These are phyloP conservation scores for Fusarium mundagurra DNA, from an alignment of 2,329 filamentous ascomycete genomes.

Conservation along the genomic window DNA sequence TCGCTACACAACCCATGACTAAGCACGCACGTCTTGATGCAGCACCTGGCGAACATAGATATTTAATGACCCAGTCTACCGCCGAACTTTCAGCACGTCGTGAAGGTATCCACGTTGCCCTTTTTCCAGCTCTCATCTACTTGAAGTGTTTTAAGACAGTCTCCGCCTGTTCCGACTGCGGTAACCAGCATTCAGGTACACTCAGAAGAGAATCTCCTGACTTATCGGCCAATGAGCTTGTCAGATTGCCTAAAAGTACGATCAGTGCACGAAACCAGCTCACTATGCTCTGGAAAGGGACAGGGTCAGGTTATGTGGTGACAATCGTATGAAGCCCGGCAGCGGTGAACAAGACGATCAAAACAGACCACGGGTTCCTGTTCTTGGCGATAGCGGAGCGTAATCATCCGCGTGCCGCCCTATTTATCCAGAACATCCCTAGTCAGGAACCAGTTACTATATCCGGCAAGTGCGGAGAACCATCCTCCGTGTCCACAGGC, in stretches of 20 bases:
- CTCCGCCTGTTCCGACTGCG: background rate
- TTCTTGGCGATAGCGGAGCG: background rate
- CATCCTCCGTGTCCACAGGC: background rate
- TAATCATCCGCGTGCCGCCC: background rate
- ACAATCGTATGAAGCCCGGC: fast-evolving
- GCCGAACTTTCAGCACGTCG: background rate
- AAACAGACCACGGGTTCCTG: fast-evolving
- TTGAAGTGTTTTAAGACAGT: no score
- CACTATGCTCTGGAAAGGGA: background rate
- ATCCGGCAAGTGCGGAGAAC: background rate
- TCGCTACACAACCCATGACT: no score
- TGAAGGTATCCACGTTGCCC: no score
- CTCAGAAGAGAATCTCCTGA: no score
- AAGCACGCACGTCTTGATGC: background rate
- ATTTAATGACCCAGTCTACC: no score
- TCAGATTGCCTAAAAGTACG: no score
- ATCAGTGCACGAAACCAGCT: background rate
- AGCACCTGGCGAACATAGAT: background rate
- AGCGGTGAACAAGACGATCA: background rate
- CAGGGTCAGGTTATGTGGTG: background rate
- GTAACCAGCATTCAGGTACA: no score
- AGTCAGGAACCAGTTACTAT: background rate
- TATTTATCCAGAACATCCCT: background rate
- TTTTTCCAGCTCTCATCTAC: no score
- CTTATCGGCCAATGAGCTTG: background rate